Evolutionary conservation across 2,329 filamentous ascomycete genomes (phyloP).

Genomic region (Ophiobolus disseminans): DNA sequence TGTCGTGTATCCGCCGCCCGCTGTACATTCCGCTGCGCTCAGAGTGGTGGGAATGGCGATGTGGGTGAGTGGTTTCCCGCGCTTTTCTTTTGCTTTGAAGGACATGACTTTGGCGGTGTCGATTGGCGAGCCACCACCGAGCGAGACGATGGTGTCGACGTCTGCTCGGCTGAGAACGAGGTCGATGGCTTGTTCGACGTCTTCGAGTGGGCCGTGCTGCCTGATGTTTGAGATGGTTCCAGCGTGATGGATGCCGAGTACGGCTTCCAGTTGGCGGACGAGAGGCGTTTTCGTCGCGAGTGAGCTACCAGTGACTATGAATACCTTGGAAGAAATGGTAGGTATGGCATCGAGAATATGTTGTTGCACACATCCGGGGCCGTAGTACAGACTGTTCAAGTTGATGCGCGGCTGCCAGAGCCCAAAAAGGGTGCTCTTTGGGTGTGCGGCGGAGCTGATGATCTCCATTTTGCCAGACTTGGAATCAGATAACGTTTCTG

Average conservation of each 20-base stretch:
- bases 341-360: not conserved
- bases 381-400: not conserved
- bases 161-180: not conserved
- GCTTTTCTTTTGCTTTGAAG: not conserved
- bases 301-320: not conserved
- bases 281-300: not conserved
- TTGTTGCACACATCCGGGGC: not conserved
- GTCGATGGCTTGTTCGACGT: not conserved
- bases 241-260: not conserved
- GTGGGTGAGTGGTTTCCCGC: not conserved
- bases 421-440: too few relatives aligned
- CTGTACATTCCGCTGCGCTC: not conserved
- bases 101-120: constrained; percentile 2
- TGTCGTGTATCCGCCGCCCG: not conserved
- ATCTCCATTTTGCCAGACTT: too few relatives aligned
- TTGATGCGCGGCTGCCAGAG: not conserved
- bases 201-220: not conserved
- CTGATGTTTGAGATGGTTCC: not conserved
- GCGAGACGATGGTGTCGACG: constrained; percentile 1
- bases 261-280: not conserved
- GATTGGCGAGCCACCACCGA: constrained; percentile 1
- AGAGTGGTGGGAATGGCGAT: not conserved
- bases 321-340: not conserved
- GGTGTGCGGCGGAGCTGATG: too few relatives aligned
- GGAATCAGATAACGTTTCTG: too few relatives aligned